Percentiles rank a stretch among this genome's conserved stretches.
Conservation (phyloP, 2,329 filamentous ascomycete genomes). For the Microcera coccophila region DNA sequence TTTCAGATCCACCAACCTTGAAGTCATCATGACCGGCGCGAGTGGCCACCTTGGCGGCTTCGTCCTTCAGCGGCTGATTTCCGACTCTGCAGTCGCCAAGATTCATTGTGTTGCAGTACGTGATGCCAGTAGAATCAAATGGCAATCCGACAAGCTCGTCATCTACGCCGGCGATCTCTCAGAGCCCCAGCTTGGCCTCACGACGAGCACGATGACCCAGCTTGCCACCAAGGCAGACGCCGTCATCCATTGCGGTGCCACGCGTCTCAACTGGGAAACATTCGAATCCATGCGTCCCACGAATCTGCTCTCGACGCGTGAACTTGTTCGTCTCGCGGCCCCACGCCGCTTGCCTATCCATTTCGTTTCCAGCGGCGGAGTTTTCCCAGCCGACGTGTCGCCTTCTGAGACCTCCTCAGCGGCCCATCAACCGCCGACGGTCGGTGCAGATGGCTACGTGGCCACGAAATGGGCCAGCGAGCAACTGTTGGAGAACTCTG, state of each 20-base stretch:
- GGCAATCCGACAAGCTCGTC: too few species aligned
- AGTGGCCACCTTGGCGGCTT: too few species aligned
- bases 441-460: conserved; percentile 27
- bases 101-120: too few species aligned
- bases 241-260: conserved; percentile 50
- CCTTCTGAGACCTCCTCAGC: conserved; percentile 1
- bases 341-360: conserved; percentile 32
- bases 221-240: conserved; percentile 35
- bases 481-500: conserved; percentile 25
- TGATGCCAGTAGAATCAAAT: too few species aligned
- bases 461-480: conserved; percentile 36
- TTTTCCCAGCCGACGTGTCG: conserved; percentile 6
- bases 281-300: conserved; percentile 26
- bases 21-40: too few species aligned
- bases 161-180: too few species aligned
- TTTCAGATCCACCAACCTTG: too few species aligned
- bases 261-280: conserved; percentile 30
- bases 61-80: too few species aligned
- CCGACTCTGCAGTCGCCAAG: too few species aligned
- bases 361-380: conserved; percentile 33
- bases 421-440: background rate
- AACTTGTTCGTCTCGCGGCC: conserved; percentile 23
- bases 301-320: conserved; percentile 31
- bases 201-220: conserved; percentile 17
- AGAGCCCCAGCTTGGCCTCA: too few species aligned